These are phyloP conservation scores for Colletotrichum echinochloae DNA, from an alignment of 2,329 filamentous ascomycete species.

Conservation along the genomic window DNA sequence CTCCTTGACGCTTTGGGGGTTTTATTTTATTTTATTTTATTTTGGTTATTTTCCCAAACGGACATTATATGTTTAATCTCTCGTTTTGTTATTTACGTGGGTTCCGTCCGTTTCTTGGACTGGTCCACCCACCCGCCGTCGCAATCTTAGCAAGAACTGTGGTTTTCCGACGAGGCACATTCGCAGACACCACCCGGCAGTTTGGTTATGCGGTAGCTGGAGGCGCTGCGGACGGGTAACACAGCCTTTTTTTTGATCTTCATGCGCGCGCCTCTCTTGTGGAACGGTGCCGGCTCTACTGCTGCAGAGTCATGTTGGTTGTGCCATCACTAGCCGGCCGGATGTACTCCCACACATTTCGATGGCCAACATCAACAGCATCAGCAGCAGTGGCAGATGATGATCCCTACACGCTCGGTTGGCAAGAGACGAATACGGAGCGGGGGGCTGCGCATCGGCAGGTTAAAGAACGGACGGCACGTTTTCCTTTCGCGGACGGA, in stretches of 20 bases:
- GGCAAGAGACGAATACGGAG: constrained; percentile 1
- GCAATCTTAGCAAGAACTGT: background rate
- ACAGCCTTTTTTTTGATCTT: constrained; percentile 5
- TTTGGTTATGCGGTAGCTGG: background rate
- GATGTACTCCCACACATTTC: background rate
- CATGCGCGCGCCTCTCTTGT: background rate
- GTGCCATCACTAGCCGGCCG: too few species aligned
- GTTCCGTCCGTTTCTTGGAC: constrained; percentile 1
- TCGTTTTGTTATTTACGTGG: background rate
- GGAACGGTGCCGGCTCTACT: background rate
- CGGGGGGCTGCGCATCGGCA: background rate
- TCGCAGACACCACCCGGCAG: constrained; percentile 7
- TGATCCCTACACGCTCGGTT: background rate
- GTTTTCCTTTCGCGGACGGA: constrained; percentile 26
- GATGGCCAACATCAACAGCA: background rate
- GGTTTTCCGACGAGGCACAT: constrained; percentile 1
- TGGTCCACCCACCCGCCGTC: background rate
- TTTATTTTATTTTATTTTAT: constrained; percentile 5
- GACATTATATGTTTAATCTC: constrained; percentile 3
- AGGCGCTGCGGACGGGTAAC: background rate
- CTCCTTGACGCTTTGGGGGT: background rate
- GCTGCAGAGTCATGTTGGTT: background rate
- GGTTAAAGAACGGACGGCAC: constrained; percentile 26
- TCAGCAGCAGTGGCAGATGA: background rate
- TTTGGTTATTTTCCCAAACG: too few species aligned